Conservation (phyloP, 768 basidiomycete species). For the Pisolithus tinctorius region DNA sequence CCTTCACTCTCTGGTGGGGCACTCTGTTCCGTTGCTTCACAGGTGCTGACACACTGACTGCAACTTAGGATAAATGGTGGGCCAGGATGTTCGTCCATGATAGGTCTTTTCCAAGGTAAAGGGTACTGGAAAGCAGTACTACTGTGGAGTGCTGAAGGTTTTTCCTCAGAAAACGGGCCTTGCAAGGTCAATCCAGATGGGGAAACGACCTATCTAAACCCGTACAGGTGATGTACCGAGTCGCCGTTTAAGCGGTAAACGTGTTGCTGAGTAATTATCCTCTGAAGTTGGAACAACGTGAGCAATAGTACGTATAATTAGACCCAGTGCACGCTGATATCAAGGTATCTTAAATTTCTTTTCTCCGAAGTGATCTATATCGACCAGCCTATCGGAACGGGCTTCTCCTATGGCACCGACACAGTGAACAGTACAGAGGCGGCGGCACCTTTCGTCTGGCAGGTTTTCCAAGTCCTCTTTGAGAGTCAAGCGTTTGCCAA, state of each 20-base stretch:
- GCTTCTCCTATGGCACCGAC: slow-evolving; percentile 54
- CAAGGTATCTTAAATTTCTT: slow-evolving; percentile 20
- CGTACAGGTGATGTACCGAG: slow-evolving; percentile 40
- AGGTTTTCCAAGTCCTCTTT: slow-evolving; percentile 56
- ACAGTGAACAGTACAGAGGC: slow-evolving; percentile 44
- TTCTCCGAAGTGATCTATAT: slow-evolving; percentile 53
- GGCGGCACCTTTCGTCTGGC: slow-evolving; percentile 56
- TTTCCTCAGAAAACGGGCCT: slow-evolving; percentile 50
- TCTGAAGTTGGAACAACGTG: slow-evolving; percentile 55
- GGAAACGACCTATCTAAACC: slow-evolving; percentile 47
- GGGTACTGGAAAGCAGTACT: background rate
- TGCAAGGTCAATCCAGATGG: slow-evolving; percentile 53
- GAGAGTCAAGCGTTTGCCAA: slow-evolving; percentile 47
- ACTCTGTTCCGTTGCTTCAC: background rate
- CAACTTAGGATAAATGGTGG: slow-evolving; percentile 49
- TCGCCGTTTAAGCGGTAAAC: background rate
- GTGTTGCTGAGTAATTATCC: background rate
- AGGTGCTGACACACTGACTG: background rate
- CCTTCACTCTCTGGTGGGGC: slow-evolving; percentile 56
- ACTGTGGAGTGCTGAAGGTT: background rate
- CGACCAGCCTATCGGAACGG: slow-evolving; percentile 62
- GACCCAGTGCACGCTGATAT: slow-evolving; percentile 59
- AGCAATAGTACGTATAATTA: slow-evolving; percentile 47
- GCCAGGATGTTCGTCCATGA: slow-evolving; percentile 58
- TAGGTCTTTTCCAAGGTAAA: slow-evolving; percentile 58